phyloP scores from a whole-genome alignment of 345 rosid species.

The Eucalyptus fibrosa region DNA sequence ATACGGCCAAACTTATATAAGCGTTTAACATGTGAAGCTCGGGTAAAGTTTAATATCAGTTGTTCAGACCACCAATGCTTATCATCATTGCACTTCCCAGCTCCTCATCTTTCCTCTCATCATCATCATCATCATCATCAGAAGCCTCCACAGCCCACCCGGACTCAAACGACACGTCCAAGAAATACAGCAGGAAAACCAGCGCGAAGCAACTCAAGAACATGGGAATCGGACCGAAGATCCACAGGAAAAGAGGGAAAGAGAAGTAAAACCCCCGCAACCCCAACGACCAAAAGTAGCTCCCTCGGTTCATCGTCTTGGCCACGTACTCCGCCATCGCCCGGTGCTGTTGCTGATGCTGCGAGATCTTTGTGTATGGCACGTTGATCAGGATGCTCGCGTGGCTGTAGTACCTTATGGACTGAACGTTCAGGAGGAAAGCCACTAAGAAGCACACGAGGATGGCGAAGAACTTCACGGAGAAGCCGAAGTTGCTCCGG shows the following conservation, averaged over 20 bases:
- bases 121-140: background rate
- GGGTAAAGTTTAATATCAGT: background rate
- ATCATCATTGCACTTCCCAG: background rate
- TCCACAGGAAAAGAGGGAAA: constrained; percentile 87
- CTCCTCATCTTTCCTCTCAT: constrained; percentile 9
- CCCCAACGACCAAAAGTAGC: constrained; percentile 88
- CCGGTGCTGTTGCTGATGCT: constrained; percentile 9
- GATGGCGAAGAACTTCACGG: constrained; percentile 81
- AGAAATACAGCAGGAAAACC: constrained; percentile 58
- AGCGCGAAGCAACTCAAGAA: constrained; percentile 58
- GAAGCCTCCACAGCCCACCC: constrained; percentile 1
- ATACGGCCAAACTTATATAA: background rate
- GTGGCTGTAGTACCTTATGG: constrained; percentile 83
- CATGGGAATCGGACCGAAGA: constrained; percentile 95
- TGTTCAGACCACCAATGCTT: background rate
- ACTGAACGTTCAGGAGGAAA: constrained; percentile 85
- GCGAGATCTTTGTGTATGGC: constrained; percentile 37
- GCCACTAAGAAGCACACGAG: constrained; percentile 81
- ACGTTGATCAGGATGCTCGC: constrained; percentile 69
- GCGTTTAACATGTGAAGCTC: background rate
- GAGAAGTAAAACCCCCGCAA: constrained; percentile 81
- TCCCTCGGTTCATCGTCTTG: constrained; percentile 78
- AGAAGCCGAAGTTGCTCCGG: constrained; percentile 33
- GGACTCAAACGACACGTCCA: constrained; percentile 22
- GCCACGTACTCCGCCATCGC: constrained; percentile 63